Conservation (phyloP, 2,329 filamentous ascomycete species). For the Pseudogymnoascus sp. region DNA sequence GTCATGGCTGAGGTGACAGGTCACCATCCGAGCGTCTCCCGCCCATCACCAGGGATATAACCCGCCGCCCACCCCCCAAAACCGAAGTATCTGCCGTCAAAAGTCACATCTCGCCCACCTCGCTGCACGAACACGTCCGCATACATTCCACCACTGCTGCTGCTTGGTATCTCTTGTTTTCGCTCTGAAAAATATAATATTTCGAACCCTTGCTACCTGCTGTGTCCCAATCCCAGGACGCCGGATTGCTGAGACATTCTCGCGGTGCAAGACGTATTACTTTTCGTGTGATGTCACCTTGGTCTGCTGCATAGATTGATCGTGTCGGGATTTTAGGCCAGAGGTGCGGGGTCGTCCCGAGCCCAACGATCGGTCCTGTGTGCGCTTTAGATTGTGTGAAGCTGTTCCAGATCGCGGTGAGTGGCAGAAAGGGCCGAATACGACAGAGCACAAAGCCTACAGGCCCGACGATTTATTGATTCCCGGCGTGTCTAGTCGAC, state of each 20-base stretch:
- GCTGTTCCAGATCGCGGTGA: neutral
- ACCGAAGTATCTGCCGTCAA: neutral
- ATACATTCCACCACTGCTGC: neutral
- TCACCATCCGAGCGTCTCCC: neutral
- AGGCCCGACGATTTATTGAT: neutral
- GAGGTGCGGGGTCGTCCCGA: neutral
- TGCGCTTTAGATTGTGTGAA: neutral
- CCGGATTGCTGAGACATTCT: neutral
- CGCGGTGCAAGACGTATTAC: neutral
- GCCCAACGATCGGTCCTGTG: neutral
- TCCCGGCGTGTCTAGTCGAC: neutral
- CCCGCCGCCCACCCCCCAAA: neutral
- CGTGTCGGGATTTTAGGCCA: neutral
- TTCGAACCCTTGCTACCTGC: neutral
- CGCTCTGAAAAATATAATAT: neutral
- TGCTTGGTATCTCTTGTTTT: neutral
- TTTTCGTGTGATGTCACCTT: constrained; percentile 1
- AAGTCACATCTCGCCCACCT: constrained; percentile 3
- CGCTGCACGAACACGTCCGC: neutral
- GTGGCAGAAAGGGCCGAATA: constrained; percentile 4
- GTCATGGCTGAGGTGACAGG: neutral
- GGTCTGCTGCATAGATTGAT: neutral
- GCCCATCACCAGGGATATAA: constrained; percentile 1
- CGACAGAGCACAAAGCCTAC: neutral
- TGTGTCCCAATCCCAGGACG: constrained; percentile 2